These are phyloP conservation scores for Phytophthora agathidicida DNA, from an alignment of 352 stramenopile species.

Conservation along the genomic window DNA sequence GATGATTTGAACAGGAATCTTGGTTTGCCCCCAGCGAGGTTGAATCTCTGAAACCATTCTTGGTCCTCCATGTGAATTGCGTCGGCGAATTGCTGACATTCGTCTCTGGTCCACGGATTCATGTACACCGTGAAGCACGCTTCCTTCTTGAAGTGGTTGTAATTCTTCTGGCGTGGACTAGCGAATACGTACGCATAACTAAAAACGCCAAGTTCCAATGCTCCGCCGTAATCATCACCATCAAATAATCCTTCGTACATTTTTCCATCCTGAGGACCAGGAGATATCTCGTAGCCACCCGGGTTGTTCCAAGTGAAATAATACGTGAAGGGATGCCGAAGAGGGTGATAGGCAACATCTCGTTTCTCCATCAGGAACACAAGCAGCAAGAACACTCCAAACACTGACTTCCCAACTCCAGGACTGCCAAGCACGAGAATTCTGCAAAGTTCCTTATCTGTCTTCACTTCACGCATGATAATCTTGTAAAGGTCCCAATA, in stretches of 20 bases:
- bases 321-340: not conserved
- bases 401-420: slow-evolving; percentile 29
- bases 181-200: slow-evolving; percentile 22
- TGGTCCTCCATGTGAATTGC: slow-evolving; percentile 12
- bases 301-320: slow-evolving; percentile 16
- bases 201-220: not conserved
- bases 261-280: not conserved
- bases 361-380: slow-evolving; percentile 23
- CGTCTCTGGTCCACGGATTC: slow-evolving; percentile 30
- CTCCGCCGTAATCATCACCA: slow-evolving; percentile 2
- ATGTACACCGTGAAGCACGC: slow-evolving; percentile 25
- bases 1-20: slow-evolving; percentile 29
- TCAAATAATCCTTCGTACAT: slow-evolving; percentile 25
- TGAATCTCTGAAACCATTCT: slow-evolving; percentile 27
- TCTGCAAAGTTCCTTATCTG: not conserved
- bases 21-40: slow-evolving; percentile 33
- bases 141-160: slow-evolving; percentile 32
- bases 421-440: slow-evolving; percentile 24
- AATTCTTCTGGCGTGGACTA: slow-evolving; percentile 26
- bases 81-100: slow-evolving; percentile 23
- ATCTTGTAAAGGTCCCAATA: slow-evolving; percentile 24
- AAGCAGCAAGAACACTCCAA: slow-evolving; percentile 28
- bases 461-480: not conserved
- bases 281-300: slow-evolving; percentile 3
- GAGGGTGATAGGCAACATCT: slow-evolving; percentile 24